Conservation (phyloP, 1,139 yeast species). For the Hansenula sp. region DNA sequence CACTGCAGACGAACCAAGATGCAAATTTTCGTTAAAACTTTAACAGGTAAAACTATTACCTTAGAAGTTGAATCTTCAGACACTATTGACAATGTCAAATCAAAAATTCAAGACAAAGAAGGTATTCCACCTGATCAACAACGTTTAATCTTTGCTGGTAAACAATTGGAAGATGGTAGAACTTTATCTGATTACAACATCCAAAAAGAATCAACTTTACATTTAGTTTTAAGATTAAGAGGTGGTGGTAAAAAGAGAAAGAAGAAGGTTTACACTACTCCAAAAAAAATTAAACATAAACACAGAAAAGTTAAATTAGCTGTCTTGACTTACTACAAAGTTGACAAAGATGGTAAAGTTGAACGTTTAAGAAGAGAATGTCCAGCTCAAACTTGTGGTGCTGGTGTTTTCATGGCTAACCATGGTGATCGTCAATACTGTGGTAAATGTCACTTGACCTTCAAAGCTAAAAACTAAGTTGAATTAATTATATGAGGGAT, state of each 20-base stretch:
- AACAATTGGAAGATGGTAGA: conserved; percentile 99
- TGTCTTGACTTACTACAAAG: conserved; percentile 99
- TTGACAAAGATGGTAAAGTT: conserved; percentile 96
- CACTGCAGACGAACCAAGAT: conserved; percentile 52
- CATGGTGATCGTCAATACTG: conserved; percentile 99
- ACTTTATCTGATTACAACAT: conserved; percentile 99
- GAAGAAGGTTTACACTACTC: conserved; percentile 99
- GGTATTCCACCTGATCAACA: conserved; percentile 99
- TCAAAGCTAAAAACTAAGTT: conserved; percentile 39
- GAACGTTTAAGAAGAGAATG: conserved; percentile 99
- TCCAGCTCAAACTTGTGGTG: conserved; percentile 91
- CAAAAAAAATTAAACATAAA: conserved; percentile 99
- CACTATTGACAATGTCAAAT: conserved; percentile 98
- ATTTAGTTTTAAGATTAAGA: conserved; percentile 97
- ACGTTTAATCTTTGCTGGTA: conserved; percentile 99
- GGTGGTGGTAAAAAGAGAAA: conserved; percentile 99
- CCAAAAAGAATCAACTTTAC: conserved; percentile 98
- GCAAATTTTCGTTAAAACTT: conserved; percentile 99
- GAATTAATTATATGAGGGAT: not conserved
- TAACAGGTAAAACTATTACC: conserved; percentile 99
- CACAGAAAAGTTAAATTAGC: conserved; percentile 99
- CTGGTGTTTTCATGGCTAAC: conserved; percentile 99
- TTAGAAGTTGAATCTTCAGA: conserved; percentile 98
- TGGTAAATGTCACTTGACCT: conserved; percentile 98
- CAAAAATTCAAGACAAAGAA: conserved; percentile 99